Conservation (phyloP, 139 green algal species). For the Nannochloris sp. region DNA sequence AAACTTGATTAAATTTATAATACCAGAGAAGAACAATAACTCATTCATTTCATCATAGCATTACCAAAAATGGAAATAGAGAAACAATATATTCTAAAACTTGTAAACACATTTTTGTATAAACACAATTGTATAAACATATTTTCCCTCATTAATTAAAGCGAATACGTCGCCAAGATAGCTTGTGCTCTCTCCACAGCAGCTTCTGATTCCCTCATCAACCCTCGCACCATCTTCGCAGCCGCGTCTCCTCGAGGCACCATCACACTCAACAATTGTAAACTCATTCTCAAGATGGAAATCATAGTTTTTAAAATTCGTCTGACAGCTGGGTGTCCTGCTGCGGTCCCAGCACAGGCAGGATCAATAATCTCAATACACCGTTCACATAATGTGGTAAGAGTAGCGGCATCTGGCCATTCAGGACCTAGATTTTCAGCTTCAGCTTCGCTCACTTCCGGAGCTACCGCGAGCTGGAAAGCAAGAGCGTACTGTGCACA, state of each 20-base stretch:
- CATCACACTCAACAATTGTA: too few species aligned
- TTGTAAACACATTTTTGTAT: too few species aligned
- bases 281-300: neutral
- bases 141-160: too few species aligned
- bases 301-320: neutral
- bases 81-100: too few species aligned
- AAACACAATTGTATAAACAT: too few species aligned
- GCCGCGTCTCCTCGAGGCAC: neutral
- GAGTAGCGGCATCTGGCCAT: slow-evolving; percentile 10
- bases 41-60: too few species aligned
- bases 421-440: slow-evolving; percentile 9
- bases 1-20: too few species aligned
- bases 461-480: slow-evolving; percentile 9
- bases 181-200: neutral
- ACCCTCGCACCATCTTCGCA: neutral
- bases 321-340: slow-evolving; percentile 1
- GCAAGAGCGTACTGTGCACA: slow-evolving; percentile 7
- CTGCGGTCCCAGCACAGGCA: neutral
- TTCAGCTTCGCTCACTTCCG: slow-evolving; percentile 33
- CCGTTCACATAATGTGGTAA: slow-evolving; percentile 8
- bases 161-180: neutral
- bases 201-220: neutral
- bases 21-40: too few species aligned
- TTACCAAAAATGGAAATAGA: too few species aligned
- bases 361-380: neutral